Percentiles rank a stretch among this genome's conserved stretches.
Evolutionary conservation across 73 alveolate species (phyloP).

Genomic region (Breviolum minutum): DNA sequence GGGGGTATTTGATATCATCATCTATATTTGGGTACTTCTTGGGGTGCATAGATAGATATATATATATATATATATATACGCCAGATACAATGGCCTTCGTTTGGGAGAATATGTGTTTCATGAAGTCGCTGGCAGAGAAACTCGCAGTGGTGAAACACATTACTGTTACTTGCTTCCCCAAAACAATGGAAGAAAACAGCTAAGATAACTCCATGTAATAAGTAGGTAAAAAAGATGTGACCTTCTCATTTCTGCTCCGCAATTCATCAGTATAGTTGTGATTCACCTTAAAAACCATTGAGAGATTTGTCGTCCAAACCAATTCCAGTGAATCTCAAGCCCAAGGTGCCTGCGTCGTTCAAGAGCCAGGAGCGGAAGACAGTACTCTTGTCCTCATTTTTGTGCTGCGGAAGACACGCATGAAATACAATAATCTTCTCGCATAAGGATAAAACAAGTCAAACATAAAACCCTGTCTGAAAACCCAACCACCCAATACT

Average conservation of each 20-base stretch:
- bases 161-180: background rate
- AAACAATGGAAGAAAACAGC: background rate
- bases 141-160: too few relatives aligned
- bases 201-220: background rate
- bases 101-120: too few relatives aligned
- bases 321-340: too few relatives aligned
- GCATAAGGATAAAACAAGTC: too few relatives aligned
- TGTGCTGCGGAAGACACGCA: too few relatives aligned
- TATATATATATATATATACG: too few relatives aligned
- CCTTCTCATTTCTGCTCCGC: background rate
- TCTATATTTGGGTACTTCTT: background rate
- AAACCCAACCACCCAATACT: too few relatives aligned
- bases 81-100: background rate
- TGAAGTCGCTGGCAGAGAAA: too few relatives aligned
- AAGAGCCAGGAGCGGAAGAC: constrained; percentile 95
- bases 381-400: constrained; percentile 64
- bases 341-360: constrained; percentile 68
- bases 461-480: too few relatives aligned
- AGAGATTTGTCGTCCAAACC: too few relatives aligned
- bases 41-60: background rate
- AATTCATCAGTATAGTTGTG: background rate
- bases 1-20: background rate
- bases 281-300: background rate
- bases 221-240: too few relatives aligned
- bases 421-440: too few relatives aligned